Evolutionary conservation across 169 alveolate genomes (phyloP).

Genomic region (Fabrea salina): DNA sequence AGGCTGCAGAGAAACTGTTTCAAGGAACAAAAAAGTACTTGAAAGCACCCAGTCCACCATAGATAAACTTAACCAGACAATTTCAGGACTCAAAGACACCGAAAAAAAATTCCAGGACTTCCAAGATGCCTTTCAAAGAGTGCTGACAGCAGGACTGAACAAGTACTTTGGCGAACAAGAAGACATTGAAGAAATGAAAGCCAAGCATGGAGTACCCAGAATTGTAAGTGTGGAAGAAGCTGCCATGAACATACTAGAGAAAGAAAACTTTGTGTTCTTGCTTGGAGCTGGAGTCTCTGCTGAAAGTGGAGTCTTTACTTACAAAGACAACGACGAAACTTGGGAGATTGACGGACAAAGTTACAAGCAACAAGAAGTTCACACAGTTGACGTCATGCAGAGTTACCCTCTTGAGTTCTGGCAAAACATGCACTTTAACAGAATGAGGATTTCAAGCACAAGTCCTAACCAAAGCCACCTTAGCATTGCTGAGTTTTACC

Average conservation of each 20-base stretch:
- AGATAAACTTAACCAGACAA: not conserved
- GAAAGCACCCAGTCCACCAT: slow-evolving; percentile 10
- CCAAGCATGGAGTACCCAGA: not conserved
- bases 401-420: slow-evolving; percentile 23
- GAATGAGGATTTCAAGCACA: slow-evolving; percentile 7
- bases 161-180: not conserved
- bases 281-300: slow-evolving; percentile 34
- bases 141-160: not conserved
- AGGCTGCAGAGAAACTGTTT: not conserved
- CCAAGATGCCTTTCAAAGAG: slow-evolving; percentile 3
- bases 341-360: slow-evolving; percentile 15
- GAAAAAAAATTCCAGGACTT: slow-evolving; percentile 22
- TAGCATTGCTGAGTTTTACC: not conserved
- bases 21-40: not conserved
- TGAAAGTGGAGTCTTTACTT: slow-evolving; percentile 32
- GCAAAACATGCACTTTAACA: not conserved
- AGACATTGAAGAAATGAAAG: not conserved
- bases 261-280: not conserved
- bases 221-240: not conserved
- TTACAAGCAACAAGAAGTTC: not conserved
- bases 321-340: slow-evolving; percentile 24
- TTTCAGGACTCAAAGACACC: slow-evolving; percentile 23
- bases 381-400: not conserved
- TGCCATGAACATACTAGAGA: not conserved
- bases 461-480: not conserved